Evolutionary conservation across 345 rosid species (phyloP), one percentile per base, ranked within the genome.

Genomic region (Populus nigra): DNA sequence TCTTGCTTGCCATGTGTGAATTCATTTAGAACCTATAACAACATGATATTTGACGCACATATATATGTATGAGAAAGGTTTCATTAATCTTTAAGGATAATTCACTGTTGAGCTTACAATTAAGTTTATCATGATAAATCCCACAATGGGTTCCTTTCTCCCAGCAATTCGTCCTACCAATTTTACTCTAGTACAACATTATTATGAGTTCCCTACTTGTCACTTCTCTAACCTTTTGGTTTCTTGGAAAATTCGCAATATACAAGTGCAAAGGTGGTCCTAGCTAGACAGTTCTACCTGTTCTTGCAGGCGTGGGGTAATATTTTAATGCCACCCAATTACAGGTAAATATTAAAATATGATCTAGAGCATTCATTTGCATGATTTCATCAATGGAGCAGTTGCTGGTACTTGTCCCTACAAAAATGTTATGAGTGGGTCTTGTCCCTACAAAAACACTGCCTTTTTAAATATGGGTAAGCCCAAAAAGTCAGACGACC

Each of bases 1-100:
- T 80, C 91, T 83, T 88, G 88, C 78, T 88, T 89, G 35, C 97
- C 97, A 90, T 89, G 91, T 5, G 94, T 94, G 88, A 96, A 96
- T 81, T 96, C 98, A 69, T 83, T 87, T 73, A 96, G 79, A 62
- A 96, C 98, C 99, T 96, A 69, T 16, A 35, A 65, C 15, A 18
- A 18, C 63, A n/a, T 9, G 15, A 41, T 10, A 10, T 7, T 69
- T 2, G 23, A 25, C 6, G 31, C 31, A 55, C 33, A 10, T 18
- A 35, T 23, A 10, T 18, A 35, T 18, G 29, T 47, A 47, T 12
- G 53, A 47, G 17, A 47, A 47, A 15, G 53, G 50, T 3, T 4
- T 13, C 1, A 4, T 15, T 15, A 15, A 47, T 47, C 53, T 47
- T 33, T 47, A 47, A 15, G 18, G 5, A 47, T 47, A 47, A 0